Base-by-base conservation (phyloP, 495 filamentous ascomycete species). In the Hyaloscypha finlandica region DNA sequence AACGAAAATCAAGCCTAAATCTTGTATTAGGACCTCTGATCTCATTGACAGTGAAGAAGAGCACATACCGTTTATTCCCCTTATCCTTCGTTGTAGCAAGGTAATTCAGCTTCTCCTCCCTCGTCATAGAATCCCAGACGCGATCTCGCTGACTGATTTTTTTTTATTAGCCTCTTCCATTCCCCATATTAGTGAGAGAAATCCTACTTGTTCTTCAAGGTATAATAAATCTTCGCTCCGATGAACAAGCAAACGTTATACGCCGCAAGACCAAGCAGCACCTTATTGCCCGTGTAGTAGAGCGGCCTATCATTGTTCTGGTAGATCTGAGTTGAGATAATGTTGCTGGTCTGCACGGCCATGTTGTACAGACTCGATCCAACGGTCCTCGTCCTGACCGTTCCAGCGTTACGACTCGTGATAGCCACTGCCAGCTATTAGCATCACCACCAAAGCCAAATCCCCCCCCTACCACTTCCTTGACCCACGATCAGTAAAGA, bases 301-400 rank as follows among this genome's bases (percentile, higher is more conserved):
- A 84, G 75, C 0, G 89, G 89, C 64, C 86, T 86, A 71, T 92
- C 89, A 19, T 84, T 70, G 25, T 53, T 37, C 19, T 83, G 84
- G 69, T 92, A 92, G 64, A 91, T 79, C 55, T 79, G 77, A n/a
- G 53, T 63, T 3, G 73, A 73, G 65, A 90, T 84, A 59, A 92
- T 88, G 20, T 80, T 87, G 32, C 83, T 82, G 0, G 81, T 79
- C 71, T 93, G 89, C 5, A 92, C 87, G 32, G 78, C 80, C 89
- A 93, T 92, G 77, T 93, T 93, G 74, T 94, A 94, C 16, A 91
- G 68, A 0, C 82, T 83, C 0, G 84, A 83, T 4, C 82, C 83
- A 20, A 92, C 86, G 5, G 89, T 86, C 4, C 90, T 73, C 0
- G 89, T 90, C 1, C 88, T 77, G 14, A 92, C 89, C 0, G 85